Evolutionary conservation across 2,329 filamentous ascomycete genomes (phyloP).

Genomic region (Aureobasidium sp.): DNA sequence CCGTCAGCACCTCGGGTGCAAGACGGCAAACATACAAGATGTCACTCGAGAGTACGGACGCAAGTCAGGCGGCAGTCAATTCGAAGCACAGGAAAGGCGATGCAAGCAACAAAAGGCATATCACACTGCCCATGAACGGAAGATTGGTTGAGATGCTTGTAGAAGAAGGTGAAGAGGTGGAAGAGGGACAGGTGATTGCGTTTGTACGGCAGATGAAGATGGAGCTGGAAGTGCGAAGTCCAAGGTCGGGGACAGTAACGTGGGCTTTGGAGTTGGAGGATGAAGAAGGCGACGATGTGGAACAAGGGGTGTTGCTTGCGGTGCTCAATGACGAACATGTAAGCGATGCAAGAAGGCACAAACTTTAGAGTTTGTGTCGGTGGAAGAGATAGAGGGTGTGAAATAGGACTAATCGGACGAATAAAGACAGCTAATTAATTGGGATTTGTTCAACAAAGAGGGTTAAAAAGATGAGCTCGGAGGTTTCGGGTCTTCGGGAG

Average conservation of each 20-base stretch:
- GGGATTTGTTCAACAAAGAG: not conserved
- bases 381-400: no score
- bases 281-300: constrained; percentile 49
- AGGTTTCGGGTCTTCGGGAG: not conserved
- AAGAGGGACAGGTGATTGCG: constrained; percentile 46
- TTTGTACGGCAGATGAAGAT: constrained; percentile 64
- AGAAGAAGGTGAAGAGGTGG: constrained; percentile 43
- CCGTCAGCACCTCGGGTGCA: constrained; percentile 36
- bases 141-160: constrained; percentile 55
- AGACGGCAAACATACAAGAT: constrained; percentile 31
- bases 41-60: constrained; percentile 37
- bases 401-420: not conserved
- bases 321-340: not conserved
- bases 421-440: not conserved
- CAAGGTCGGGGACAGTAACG: constrained; percentile 39
- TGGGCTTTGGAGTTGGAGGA: constrained; percentile 50
- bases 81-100: constrained; percentile 44
- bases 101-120: constrained; percentile 43
- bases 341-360: not conserved
- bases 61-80: constrained; percentile 32
- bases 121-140: constrained; percentile 51
- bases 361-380: not conserved
- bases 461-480: not conserved
- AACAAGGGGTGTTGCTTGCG: not conserved
- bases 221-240: constrained; percentile 55